phyloP scores from a whole-genome alignment of 768 basidiomycete species.

The Piloderma croceum region DNA sequence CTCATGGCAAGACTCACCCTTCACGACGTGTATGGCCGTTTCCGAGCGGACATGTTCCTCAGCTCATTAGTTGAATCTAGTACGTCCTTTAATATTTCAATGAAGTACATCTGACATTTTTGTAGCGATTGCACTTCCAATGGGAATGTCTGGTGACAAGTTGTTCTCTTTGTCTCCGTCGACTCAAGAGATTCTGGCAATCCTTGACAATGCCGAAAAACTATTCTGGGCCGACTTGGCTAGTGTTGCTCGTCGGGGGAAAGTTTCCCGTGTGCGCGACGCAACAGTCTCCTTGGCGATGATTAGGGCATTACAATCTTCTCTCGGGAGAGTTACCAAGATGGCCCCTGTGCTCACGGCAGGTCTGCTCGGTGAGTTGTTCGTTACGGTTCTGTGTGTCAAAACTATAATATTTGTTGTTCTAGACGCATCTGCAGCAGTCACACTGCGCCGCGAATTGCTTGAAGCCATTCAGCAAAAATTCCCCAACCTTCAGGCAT shows the following conservation, averaged over 20 bases:
- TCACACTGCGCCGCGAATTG: conserved; percentile 83
- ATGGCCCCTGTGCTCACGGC: conserved; percentile 52
- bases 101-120: conserved; percentile 7
- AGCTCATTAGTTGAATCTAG: conserved; percentile 89
- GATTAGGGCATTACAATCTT: conserved; percentile 72
- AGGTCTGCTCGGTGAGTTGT: conserved; percentile 51
- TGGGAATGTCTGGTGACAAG: conserved; percentile 59
- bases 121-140: conserved; percentile 76
- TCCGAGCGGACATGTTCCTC: conserved; percentile 83
- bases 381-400: not conserved
- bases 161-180: conserved; percentile 35
- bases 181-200: conserved; percentile 51
- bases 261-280: conserved; percentile 68
- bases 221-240: conserved; percentile 63
- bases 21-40: conserved; percentile 69
- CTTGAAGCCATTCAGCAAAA: conserved; percentile 76
- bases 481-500: conserved; percentile 35
- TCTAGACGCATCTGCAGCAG: conserved; percentile 66
- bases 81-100: conserved; percentile 34
- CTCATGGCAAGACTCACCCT: conserved; percentile 76
- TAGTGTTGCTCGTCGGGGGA: conserved; percentile 51
- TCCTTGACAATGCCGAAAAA: conserved; percentile 63
- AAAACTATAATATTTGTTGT: not conserved
- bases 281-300: conserved; percentile 65
- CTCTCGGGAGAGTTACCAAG: conserved; percentile 57